Percentiles rank a stretch among this genome's conserved stretches.
These are phyloP conservation scores for Exophiala calicioides DNA, from an alignment of 2,329 filamentous ascomycete species.

Conservation along the genomic window DNA sequence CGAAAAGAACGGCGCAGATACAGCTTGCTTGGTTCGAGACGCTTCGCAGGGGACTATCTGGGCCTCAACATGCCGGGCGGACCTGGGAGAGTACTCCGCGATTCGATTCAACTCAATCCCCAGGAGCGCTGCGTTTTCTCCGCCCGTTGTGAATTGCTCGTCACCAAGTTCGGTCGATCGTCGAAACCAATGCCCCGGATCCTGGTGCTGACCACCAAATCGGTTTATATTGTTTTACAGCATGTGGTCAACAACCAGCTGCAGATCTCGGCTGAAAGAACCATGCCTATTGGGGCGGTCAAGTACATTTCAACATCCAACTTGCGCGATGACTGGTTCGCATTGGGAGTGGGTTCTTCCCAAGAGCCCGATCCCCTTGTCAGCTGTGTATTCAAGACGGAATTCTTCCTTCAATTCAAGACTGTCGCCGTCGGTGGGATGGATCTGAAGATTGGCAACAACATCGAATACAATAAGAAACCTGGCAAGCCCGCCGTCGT, in stretches of 20 bases:
- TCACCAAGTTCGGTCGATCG: constrained; percentile 93
- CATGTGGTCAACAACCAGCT: constrained; percentile 78
- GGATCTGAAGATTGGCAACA: constrained; percentile 77
- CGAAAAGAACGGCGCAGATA: constrained; percentile 90
- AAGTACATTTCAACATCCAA: constrained; percentile 82
- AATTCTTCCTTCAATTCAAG: constrained; percentile 91
- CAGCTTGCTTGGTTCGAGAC: constrained; percentile 85
- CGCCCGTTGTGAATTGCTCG: constrained; percentile 82
- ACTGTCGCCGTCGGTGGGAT: constrained; percentile 76
- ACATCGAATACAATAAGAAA: constrained; percentile 96
- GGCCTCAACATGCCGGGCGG: constrained; percentile 80
- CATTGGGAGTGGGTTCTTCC: constrained; percentile 81
- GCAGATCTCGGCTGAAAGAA: constrained; percentile 77
- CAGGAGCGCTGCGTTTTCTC: constrained; percentile 84
- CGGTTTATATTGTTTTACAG: constrained; percentile 87
- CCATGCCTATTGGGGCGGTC: constrained; percentile 81
- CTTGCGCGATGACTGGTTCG: constrained; percentile 94
- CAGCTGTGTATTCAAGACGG: constrained; percentile 93
- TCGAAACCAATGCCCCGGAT: constrained; percentile 89
- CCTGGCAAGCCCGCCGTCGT: constrained; percentile 86
- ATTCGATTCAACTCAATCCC: constrained; percentile 67
- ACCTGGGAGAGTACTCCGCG: constrained; percentile 77
- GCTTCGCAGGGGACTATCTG: constrained; percentile 93
- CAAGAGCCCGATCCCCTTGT: constrained; percentile 92
- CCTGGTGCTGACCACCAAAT: constrained; percentile 79